Percentiles rank a stretch among this genome's conserved stretches.
These are phyloP conservation scores for Aspergillus pseudoterreus DNA, from an alignment of 2,329 filamentous ascomycete genomes.

Conservation along the genomic window DNA sequence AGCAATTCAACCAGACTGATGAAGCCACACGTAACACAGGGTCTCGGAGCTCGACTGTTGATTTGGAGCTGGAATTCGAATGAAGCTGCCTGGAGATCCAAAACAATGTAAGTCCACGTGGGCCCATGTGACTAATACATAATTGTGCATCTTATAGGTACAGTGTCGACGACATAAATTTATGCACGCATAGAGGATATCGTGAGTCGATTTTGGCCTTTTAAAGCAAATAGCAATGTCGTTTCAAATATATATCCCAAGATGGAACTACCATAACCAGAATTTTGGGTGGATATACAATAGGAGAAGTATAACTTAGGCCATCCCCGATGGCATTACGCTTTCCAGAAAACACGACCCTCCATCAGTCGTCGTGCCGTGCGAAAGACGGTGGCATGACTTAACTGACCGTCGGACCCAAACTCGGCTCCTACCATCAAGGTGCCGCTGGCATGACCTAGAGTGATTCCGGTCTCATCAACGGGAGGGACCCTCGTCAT, in stretches of 20 bases:
- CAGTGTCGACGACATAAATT: no score
- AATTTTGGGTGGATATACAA: neutral
- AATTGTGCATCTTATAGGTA: no score
- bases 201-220: no score
- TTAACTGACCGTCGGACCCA: constrained; percentile 30
- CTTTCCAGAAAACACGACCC: constrained; percentile 43
- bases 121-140: no score
- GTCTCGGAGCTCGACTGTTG: no score
- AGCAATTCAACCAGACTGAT: no score
- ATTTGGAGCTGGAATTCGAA: no score
- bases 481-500: constrained; percentile 21
- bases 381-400: constrained; percentile 43
- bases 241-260: no score
- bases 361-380: constrained; percentile 49
- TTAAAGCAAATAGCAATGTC: no score
- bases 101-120: no score
- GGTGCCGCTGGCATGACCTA: constrained; percentile 48
- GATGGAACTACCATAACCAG: neutral
- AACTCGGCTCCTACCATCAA: constrained; percentile 43
- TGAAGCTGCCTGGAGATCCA: no score
- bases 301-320: neutral
- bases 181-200: neutral
- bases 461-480: constrained; percentile 32
- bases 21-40: no score
- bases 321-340: neutral